phyloP scores from a whole-genome alignment of 306 rosid species.

The Heteromeles arbutifolia region DNA sequence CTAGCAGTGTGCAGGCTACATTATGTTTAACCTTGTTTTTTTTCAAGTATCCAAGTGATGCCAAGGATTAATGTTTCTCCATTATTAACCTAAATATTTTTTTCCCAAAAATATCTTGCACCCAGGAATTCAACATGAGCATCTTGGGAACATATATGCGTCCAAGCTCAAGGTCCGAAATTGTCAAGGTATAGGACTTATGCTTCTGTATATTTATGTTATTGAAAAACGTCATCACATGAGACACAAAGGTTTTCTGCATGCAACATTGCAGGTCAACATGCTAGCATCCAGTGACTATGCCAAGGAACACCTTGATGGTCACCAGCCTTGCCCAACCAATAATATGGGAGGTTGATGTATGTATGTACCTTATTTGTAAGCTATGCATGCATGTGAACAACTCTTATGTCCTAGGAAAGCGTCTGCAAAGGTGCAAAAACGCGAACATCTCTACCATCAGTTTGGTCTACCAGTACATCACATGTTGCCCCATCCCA shows the following conservation, averaged over 20 bases:
- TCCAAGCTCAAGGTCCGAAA: constrained; percentile 68
- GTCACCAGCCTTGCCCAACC: constrained; percentile 29
- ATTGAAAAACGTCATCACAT: neutral
- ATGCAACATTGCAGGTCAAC: constrained; percentile 44
- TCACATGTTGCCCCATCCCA: neutral
- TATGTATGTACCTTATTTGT: neutral
- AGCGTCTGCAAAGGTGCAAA: neutral
- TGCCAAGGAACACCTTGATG: constrained; percentile 30
- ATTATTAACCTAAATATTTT: neutral
- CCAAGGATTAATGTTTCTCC: neutral
- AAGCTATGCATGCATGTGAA: neutral
- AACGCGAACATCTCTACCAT: neutral
- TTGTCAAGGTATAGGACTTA: constrained; percentile 49
- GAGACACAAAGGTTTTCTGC: neutral
- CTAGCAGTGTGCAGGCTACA: too few relatives aligned
- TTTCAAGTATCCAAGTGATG: neutral
- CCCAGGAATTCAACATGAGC: constrained; percentile 80
- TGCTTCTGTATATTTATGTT: neutral
- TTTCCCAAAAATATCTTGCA: constrained; percentile 13
- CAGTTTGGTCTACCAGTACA: neutral
- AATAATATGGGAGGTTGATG: constrained; percentile 63
- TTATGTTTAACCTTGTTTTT: too few relatives aligned
- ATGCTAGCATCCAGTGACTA: constrained; percentile 48
- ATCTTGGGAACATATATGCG: constrained; percentile 75
- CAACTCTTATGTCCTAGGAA: neutral